Base-by-base conservation (phyloP, 441 rosid genomes). In the Euphorbia celastroides region DNA sequence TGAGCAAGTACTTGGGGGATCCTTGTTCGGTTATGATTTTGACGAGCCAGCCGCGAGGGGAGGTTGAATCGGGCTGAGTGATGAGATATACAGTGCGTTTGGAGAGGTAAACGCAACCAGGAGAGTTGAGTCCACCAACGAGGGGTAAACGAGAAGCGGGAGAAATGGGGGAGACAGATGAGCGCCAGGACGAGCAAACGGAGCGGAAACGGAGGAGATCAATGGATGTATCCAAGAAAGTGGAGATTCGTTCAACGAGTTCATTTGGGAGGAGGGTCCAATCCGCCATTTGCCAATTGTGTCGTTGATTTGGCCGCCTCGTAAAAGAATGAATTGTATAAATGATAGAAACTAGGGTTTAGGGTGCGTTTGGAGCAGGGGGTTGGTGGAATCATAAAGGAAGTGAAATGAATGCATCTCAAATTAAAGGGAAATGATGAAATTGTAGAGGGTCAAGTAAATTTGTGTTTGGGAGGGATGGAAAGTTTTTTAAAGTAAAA, bases 121-220 rank as follows among this genome's bases (percentile, higher is more conserved):
- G 72, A 48, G 87, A 73, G 73, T n/a, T n/a, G n/a, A n/a, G n/a
- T n/a, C n/a, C n/a, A n/a, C n/a, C n/a, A n/a, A n/a, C n/a, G n/a
- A n/a, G n/a, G n/a, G n/a, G n/a, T n/a, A 82, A 77, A 57, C 77
- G 74, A 55, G 74, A 77, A 22, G 76, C 81, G 64, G 69, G 70
- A 13, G 75, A 77, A 34, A 71, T 77, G 0, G 81, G 82, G 30
- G 75, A 48, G 54, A 75, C 73, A 32, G 88, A 74, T 64, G 81
- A 85, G 26, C 94, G 82, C 97, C 96, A 92, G 48, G 88, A 74
- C 42, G 79, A 75, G 70, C 98, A 92, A 12, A 88, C 83, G 60
- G 94, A 80, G 26, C 97, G 97, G 78, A 85, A 80, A 0, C 87
- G 90, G 20, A 68, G 65, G 73, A 88, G 69, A 62, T 92, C 96